Base-by-base conservation (phyloP, 805 yeast species). In the Yarrowia sp. region DNA sequence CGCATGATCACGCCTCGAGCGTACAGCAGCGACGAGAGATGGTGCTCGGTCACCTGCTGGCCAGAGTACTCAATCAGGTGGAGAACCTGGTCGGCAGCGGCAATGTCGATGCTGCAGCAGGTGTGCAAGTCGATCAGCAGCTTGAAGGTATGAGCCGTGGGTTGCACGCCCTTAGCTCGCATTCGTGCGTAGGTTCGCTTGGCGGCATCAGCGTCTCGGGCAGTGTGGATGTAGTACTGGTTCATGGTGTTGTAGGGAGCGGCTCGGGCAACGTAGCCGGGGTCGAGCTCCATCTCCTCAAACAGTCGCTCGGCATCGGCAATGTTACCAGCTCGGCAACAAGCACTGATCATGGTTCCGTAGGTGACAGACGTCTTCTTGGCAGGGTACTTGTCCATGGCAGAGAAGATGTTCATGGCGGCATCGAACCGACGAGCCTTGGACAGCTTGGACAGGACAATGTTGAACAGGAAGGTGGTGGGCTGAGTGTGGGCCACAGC, bases 241-340 rank as follows among this genome's bases (percentile, higher is more conserved):
- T 81, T 72, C 73, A 80, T 71, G 17, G 73, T 72, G 70, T 81
- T 81, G 72, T 75, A 80, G 7, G 80, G 80, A 12, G 79, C 79
- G 15, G 76, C 73, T 19, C 72, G 70, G 9, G 79, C 74, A 8
- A 67, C 71, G 67, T 76, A 77, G 34, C 70, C 67, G 9, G 75
- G 71, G 14, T 74, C 73, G 8, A 40, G 43, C 66, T 78, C 81
- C 79, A 79, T 76, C 60, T 78, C 79, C 9, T 69, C 72, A 38
- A 79, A 79, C 38, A 79, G 70, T 17, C 58, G 40, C 69, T 72
- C 72, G 10, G 80, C 81, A 19, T 66, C 68, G 13, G 55, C 73
- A 10, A 68, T 77, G 33, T 76, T 77, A 12, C 78, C 79, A 13
- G 77, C 76, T 7, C 81, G 73, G 56, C 80, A 76, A 52, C 78